Conservation (phyloP, 345 rosid genomes). For the Combretum micranthum region DNA sequence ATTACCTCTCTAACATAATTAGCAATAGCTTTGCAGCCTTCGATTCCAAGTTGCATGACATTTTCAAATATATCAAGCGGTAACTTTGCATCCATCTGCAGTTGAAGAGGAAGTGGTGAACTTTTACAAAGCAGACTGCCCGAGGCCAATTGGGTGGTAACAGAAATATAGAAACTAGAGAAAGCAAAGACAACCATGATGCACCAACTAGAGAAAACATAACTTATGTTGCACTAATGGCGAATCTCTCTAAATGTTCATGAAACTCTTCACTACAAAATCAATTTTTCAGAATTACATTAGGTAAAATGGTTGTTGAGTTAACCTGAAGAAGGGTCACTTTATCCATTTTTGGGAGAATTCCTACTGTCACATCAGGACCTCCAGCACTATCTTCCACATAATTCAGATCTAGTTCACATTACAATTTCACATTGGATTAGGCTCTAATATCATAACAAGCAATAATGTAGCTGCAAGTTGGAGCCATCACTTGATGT, state of each 20-base stretch:
- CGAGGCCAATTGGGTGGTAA: not conserved
- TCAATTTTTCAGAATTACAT: not conserved
- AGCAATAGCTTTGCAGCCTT: slow-evolving; percentile 90
- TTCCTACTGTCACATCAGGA: slow-evolving; percentile 83
- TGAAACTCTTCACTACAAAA: not conserved
- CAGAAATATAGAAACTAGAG: no score
- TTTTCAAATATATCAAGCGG: slow-evolving; percentile 71
- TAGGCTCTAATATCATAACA: not conserved
- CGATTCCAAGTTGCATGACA: slow-evolving; percentile 73
- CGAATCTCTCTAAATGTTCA: no score
- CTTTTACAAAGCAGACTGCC: no score
- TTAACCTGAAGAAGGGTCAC: slow-evolving; percentile 94
- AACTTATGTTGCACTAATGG: no score
- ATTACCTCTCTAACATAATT: slow-evolving; percentile 63
- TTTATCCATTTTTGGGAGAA: slow-evolving; percentile 83
- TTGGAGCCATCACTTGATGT: not conserved
- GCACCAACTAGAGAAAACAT: no score
- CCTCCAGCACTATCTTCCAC: slow-evolving; percentile 97
- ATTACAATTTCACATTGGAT: slow-evolving; percentile 1
- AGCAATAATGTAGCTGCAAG: not conserved
- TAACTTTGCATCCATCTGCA: slow-evolving; percentile 90
- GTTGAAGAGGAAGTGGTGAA: not conserved
- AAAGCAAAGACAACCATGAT: no score
- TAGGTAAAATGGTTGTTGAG: not conserved
- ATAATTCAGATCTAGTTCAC: slow-evolving; percentile 66